These are phyloP conservation scores for Phytophthora europaea DNA, from an alignment of 352 stramenopile species.

Conservation along the genomic window DNA sequence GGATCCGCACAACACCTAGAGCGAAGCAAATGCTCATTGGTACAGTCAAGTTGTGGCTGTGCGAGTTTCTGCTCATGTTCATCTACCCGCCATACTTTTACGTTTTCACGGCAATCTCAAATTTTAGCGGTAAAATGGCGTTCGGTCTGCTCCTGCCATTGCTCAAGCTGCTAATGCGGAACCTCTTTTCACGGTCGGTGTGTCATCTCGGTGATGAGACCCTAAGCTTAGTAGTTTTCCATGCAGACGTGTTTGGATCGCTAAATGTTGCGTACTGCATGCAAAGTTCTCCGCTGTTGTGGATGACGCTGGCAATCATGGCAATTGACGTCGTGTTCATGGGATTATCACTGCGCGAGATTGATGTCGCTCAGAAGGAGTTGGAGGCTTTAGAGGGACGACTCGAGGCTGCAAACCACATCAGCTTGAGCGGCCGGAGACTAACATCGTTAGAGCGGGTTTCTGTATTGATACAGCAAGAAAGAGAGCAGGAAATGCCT, in stretches of 20 bases:
- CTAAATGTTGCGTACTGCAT: slow-evolving; percentile 11
- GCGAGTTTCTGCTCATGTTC: not conserved
- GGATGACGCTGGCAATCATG: slow-evolving; percentile 16
- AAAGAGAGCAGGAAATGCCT: not conserved
- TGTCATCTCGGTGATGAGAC: slow-evolving; percentile 4
- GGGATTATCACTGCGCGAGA: slow-evolving; percentile 6
- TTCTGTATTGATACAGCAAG: not conserved
- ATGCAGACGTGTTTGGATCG: slow-evolving; percentile 3
- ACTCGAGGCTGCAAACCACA: not conserved
- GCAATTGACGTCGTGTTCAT: slow-evolving; percentile 5
- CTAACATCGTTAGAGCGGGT: not conserved
- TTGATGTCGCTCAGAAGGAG: slow-evolving; percentile 4
- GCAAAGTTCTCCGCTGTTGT: not conserved
- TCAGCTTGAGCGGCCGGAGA: not conserved
- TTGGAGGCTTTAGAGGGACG: not conserved
- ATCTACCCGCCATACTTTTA: not conserved
- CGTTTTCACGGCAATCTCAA: slow-evolving; percentile 2
- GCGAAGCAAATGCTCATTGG: not conserved
- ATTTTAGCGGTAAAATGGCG: not conserved
- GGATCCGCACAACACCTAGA: not conserved
- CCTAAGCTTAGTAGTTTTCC: not conserved
- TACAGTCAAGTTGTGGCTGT: not conserved
- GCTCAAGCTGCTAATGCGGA: not conserved
- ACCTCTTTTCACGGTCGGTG: not conserved
- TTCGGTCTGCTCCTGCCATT: slow-evolving; percentile 1